A percentile compares a stretch with the other conserved stretches of the same genome.
Evolutionary conservation across 352 stramenopile genomes (phyloP).

Genomic region (Phytophthora vignae): DNA sequence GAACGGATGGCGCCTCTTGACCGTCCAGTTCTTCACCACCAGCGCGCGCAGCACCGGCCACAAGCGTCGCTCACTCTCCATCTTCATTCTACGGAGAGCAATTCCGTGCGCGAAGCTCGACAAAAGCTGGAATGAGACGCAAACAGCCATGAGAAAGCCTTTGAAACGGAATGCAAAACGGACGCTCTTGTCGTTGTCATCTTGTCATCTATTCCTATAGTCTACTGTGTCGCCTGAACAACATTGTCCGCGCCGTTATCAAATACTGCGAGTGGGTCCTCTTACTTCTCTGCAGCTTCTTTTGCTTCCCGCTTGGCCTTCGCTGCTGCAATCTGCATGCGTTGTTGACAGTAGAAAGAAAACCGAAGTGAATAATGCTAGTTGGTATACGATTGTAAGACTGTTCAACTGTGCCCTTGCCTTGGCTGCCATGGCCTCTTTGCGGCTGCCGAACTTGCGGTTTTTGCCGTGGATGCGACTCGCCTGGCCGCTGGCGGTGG

Average conservation of each 20-base stretch:
- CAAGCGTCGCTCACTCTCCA: not conserved
- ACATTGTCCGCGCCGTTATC: constrained; percentile 1
- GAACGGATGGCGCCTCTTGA: constrained; percentile 74
- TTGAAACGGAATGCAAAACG: constrained; percentile 31
- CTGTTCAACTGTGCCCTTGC: constrained; percentile 16
- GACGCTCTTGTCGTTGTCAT: constrained; percentile 7
- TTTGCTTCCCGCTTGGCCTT: constrained; percentile 80
- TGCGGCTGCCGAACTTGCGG: constrained; percentile 81
- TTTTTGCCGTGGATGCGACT: constrained; percentile 87
- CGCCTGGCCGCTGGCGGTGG: constrained; percentile 72
- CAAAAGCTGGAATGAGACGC: constrained; percentile 8
- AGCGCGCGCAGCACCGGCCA: constrained; percentile 48
- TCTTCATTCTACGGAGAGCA: constrained; percentile 5
- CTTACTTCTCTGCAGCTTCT: constrained; percentile 21
- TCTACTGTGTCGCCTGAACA: not conserved
- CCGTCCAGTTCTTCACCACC: constrained; percentile 77
- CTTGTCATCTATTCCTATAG: constrained; percentile 15
- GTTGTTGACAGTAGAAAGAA: not conserved
- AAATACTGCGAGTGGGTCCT: not conserved
- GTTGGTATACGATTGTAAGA: not conserved
- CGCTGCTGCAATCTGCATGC: constrained; percentile 70
- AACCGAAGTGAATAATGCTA: constrained; percentile 2
- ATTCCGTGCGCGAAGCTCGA: not conserved
- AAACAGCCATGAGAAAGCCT: not conserved
- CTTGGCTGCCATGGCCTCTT: constrained; percentile 86